Evolutionary conservation across 2,329 filamentous ascomycete species (phyloP).

Genomic region (Amphichorda felina): DNA sequence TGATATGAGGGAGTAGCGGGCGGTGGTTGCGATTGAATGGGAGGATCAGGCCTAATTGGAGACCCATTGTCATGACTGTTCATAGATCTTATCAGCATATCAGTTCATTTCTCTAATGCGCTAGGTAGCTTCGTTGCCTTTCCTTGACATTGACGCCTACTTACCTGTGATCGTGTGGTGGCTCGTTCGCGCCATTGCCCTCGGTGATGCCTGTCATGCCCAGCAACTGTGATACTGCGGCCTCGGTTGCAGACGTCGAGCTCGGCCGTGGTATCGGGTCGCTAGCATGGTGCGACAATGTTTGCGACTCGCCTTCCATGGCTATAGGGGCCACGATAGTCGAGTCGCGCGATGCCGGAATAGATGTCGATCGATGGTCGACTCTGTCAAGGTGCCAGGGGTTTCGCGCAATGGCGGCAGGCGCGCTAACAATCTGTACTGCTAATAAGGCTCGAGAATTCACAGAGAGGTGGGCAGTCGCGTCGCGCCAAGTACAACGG

Average conservation of each 20-base stretch:
- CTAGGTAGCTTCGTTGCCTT: too few relatives aligned
- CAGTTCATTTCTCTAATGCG: too few relatives aligned
- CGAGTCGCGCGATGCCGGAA: background rate
- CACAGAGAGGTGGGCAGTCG: too few relatives aligned
- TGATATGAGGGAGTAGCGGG: constrained; percentile 7
- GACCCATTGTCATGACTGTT: background rate
- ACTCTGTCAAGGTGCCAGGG: too few relatives aligned
- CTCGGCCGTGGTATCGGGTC: constrained; percentile 38
- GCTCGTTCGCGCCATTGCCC: constrained; percentile 23
- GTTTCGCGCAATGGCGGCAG: too few relatives aligned
- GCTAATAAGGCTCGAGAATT: too few relatives aligned
- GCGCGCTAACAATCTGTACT: background rate
- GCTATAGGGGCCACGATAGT: background rate
- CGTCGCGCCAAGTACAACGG: too few relatives aligned
- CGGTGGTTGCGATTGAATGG: constrained; percentile 2
- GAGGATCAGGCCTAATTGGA: background rate
- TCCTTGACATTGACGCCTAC: background rate
- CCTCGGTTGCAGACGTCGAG: constrained; percentile 33
- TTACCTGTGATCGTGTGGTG: constrained; percentile 20
- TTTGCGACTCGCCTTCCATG: constrained; percentile 13
- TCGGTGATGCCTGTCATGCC: constrained; percentile 32
- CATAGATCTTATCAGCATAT: background rate
- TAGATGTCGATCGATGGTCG: too few relatives aligned
- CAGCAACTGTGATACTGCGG: constrained; percentile 29
- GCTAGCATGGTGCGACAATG: constrained; percentile 23